Evolutionary conservation across 2,329 filamentous ascomycete species (phyloP).

Genomic region (Fusarium tuaranense): DNA sequence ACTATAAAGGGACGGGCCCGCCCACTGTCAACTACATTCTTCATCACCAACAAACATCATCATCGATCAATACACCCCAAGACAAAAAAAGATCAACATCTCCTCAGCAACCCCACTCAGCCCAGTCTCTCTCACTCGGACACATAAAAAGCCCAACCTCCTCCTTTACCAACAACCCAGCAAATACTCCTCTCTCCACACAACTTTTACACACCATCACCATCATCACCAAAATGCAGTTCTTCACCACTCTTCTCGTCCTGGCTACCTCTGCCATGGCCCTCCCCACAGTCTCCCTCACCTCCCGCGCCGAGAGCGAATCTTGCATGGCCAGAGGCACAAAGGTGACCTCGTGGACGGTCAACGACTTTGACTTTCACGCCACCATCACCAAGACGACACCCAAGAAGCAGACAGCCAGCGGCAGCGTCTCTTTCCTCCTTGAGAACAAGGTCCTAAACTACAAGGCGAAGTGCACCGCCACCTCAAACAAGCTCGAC

Average conservation of each 20-base stretch:
- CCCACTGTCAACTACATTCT: constrained; percentile 5
- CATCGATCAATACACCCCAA: constrained; percentile 16
- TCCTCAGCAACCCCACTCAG: constrained; percentile 19
- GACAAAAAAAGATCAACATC: constrained; percentile 36
- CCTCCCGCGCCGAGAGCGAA: constrained; percentile 18
- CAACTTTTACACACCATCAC: neutral
- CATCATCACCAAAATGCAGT: constrained; percentile 38
- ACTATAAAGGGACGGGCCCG: constrained; percentile 28
- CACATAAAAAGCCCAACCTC: constrained; percentile 28
- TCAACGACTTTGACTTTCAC: constrained; percentile 60
- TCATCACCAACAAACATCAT: constrained; percentile 17
- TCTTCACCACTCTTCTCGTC: constrained; percentile 41
- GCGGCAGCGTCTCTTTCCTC: constrained; percentile 60
- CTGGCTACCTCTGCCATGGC: constrained; percentile 45
- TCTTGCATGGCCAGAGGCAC: constrained; percentile 41
- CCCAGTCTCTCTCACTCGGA: neutral
- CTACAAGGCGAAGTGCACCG: constrained; percentile 55
- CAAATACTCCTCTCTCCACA: neutral
- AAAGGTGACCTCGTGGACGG: constrained; percentile 51
- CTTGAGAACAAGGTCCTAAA: constrained; percentile 59
- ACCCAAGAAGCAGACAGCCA: constrained; percentile 61
- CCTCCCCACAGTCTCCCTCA: constrained; percentile 34
- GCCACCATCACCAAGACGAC: constrained; percentile 61
- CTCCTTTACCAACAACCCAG: constrained; percentile 2
- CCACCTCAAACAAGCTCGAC: constrained; percentile 52